Evolutionary conservation across 345 rosid genomes (phyloP).

Genomic region (Erucastrum elatum): DNA sequence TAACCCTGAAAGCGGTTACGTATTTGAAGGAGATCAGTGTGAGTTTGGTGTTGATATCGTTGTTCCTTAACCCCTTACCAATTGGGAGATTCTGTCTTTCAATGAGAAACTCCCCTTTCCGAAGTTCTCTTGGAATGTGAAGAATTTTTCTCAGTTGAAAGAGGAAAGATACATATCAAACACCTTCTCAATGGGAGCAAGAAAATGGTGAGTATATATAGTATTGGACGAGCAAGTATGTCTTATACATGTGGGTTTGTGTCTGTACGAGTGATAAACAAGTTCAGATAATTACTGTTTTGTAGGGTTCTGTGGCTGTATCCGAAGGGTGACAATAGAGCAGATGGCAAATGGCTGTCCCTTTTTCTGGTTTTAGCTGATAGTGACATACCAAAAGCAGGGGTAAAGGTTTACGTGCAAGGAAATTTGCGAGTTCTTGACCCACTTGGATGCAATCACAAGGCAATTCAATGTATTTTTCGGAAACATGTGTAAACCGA

Average conservation of each 20-base stretch:
- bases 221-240: neutral
- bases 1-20: neutral
- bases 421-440: neutral
- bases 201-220: conserved; percentile 3
- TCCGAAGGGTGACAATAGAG: neutral
- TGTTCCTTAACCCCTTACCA: conserved; percentile 1
- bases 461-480: too few relatives aligned
- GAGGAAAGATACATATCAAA: neutral
- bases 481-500: too few relatives aligned
- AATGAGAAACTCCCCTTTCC: neutral
- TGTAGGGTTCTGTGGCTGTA: neutral
- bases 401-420: neutral
- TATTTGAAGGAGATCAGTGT: conserved; percentile 12
- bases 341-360: neutral
- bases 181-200: neutral
- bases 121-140: neutral
- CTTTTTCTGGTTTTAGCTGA: neutral
- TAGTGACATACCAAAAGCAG: neutral
- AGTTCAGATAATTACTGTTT: neutral
- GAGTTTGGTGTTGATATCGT: neutral
- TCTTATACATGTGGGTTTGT: neutral
- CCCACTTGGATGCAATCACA: neutral
- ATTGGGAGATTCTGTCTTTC: conserved; percentile 17
- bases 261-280: neutral
- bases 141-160: neutral